Evolutionary conservation across 208 protist genomes (phyloP).

Genomic region (Trypanosoma avium): DNA sequence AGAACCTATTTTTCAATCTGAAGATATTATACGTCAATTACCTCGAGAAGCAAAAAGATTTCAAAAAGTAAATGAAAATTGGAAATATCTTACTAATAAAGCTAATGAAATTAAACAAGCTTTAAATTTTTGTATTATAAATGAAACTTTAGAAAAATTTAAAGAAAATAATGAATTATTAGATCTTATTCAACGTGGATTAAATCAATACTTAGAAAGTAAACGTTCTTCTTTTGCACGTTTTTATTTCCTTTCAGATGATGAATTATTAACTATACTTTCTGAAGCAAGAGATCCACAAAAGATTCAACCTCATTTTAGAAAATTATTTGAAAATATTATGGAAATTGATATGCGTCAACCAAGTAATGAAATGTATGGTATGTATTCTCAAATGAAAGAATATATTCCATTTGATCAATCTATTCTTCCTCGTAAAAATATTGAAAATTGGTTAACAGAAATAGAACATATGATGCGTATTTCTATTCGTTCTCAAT

Average conservation of each 20-base stretch:
- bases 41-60: constrained; percentile 94
- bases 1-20: constrained; percentile 96
- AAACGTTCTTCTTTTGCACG: constrained; percentile 94
- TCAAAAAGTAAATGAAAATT: constrained; percentile 93
- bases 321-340: constrained; percentile 97
- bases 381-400: constrained; percentile 95
- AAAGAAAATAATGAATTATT: constrained; percentile 93
- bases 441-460: constrained; percentile 97
- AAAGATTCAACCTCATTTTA: constrained; percentile 95
- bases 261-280: constrained; percentile 93
- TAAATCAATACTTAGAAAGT: constrained; percentile 97
- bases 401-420: constrained; percentile 95
- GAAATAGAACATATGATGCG: constrained; percentile 96
- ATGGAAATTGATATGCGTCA: constrained; percentile 88
- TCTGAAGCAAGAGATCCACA: constrained; percentile 95
- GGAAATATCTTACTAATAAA: constrained; percentile 88
- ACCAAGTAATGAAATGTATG: constrained; percentile 92
- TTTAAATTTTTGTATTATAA: constrained; percentile 83
- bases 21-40: constrained; percentile 95
- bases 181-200: constrained; percentile 95
- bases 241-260: constrained; percentile 94
- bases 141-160: constrained; percentile 85
- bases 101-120: constrained; percentile 82
- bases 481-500: constrained; percentile 84
- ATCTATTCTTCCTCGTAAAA: constrained; percentile 92